Evolutionary conservation across 139 green algal species (phyloP), one percentile per base, ranked within the genome.

Genomic region (Tetradesmus lagerheimii): DNA sequence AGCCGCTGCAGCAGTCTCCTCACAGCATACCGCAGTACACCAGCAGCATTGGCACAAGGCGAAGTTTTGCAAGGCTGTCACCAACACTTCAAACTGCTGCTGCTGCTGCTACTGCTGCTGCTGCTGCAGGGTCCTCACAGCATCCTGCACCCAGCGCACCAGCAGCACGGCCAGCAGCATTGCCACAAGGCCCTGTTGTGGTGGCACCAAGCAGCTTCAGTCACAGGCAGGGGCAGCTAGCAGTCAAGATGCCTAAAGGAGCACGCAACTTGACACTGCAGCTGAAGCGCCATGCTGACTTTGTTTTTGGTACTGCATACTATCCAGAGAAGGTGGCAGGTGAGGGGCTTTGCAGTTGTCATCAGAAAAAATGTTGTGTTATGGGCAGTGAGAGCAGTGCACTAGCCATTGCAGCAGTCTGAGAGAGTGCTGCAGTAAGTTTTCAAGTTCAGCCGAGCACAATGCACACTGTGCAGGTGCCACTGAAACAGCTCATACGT

Each of bases 301-400:
- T 84, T 64, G 78, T 84, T 6, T 84, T 84, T 64, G 78, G 78
- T 6, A 84, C 78, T 62, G 78, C 78, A 12, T 64, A 84, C 78
- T 31, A 38, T 23, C 78, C 78, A 29, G 78, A 84, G 41, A 84
- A 43, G 14, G 67, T 78, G 9, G n/a, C 67, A 41, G 20, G 67
- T 78, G n/a, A 78, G 67, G 16, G 9, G 67, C 67, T 39, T n/a
- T 3, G n/a, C 9, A 37, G 67, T 3, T 39, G n/a, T 18, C n/a
- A 39, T n/a, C n/a, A n/a, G n/a, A n/a, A n/a, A n/a, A n/a, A n/a
- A n/a, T n/a, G 4, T 50, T 50, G 43, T 8, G 8, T 4, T 50
- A 8, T 8, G 8, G 43, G 43, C 43, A 50, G 43, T 50, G 43
- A 50, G 43, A 14, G 43, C 43, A 50, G 43, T 50, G 43, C 43